A percentile compares a stretch with the other conserved stretches of the same genome.
phyloP scores from a whole-genome alignment of 306 rosid species.

The Medicago truncatula region MtrunA17r5.0-ANR NC_053046.1:8221001-8221500 shows the following conservation, averaged over 20 bases:
- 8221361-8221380: constrained; percentile 54
- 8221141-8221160: background rate
- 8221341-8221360: constrained; percentile 71
- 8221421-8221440: background rate
- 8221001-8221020: constrained; percentile 4
- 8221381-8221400: background rate
- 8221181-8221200: constrained; percentile 84
- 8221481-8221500: constrained; percentile 69
- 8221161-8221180: background rate
- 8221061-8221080: background rate
- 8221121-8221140: background rate
- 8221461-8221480: constrained; percentile 58
- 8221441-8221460: background rate
- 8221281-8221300: constrained; percentile 86
- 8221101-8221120: constrained; percentile 4
- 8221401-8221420: background rate
- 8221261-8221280: constrained; percentile 92
- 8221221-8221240: constrained; percentile 86
- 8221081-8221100: constrained; percentile 33
- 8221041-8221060: constrained; percentile 3
- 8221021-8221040: background rate
- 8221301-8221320: constrained; percentile 86
- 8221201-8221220: constrained; percentile 79
- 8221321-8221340: constrained; percentile 71
- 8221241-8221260: constrained; percentile 82